Conservation (phyloP, 169 alveolate genomes). For the Cryptosporidium felis region DNA sequence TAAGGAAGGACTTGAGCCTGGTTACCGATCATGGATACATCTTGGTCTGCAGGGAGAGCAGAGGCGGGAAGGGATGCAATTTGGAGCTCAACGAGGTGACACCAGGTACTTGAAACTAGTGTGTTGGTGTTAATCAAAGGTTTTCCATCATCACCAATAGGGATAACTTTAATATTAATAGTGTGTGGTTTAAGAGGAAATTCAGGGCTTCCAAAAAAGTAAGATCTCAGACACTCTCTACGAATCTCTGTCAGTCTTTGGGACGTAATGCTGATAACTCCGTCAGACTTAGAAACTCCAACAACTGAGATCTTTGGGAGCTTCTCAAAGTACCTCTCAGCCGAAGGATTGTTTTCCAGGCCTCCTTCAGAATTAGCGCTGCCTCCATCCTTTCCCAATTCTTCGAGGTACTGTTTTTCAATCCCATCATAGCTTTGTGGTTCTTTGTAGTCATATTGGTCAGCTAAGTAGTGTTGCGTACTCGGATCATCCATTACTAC, state of each 20-base stretch:
- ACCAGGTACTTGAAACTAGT: constrained; percentile 55
- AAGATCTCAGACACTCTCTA: constrained; percentile 48
- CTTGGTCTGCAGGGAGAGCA: constrained; percentile 69
- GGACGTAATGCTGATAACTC: constrained; percentile 65
- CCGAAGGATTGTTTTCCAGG: neutral
- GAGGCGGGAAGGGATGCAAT: constrained; percentile 66
- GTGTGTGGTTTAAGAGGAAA: constrained; percentile 68
- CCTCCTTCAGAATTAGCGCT: neutral
- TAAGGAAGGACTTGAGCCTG: constrained; percentile 50
- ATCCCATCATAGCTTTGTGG: constrained; percentile 47
- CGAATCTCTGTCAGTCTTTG: constrained; percentile 61
- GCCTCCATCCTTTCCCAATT: neutral
- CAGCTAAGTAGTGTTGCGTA: constrained; percentile 56
- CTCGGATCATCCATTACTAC: constrained; percentile 83
- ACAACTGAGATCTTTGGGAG: constrained; percentile 60
- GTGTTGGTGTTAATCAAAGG: constrained; percentile 19
- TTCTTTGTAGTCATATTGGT: constrained; percentile 48
- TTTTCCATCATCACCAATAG: constrained; percentile 55
- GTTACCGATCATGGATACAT: constrained; percentile 64
- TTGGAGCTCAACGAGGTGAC: constrained; percentile 68
- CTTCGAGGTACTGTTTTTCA: constrained; percentile 1
- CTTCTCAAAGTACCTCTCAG: neutral
- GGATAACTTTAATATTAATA: constrained; percentile 42
- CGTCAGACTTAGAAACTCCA: constrained; percentile 68
- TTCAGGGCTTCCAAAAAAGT: constrained; percentile 63